These are phyloP conservation scores for Rhizophagus sp. DNA, from an alignment of 192 early-diverging fungal genomes.

Conservation along the genomic window DNA sequence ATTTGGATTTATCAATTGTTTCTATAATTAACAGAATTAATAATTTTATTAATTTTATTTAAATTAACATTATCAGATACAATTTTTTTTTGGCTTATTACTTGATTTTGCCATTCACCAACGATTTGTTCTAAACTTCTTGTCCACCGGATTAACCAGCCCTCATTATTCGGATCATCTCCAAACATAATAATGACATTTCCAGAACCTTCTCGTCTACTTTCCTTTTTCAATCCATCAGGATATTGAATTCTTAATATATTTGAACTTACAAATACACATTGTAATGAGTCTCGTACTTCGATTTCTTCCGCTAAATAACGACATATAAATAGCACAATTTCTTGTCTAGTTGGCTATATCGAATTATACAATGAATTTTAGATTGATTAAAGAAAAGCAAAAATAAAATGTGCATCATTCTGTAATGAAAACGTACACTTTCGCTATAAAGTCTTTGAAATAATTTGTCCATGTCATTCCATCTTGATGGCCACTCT, in stretches of 20 bases:
- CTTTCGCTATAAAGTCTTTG: conserved; percentile 45
- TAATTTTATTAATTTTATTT: background rate
- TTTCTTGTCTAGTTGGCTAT: conserved; percentile 53
- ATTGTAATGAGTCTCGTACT: conserved; percentile 54
- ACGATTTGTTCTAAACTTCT: conserved; percentile 10
- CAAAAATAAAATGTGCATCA: background rate
- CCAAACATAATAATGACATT: conserved; percentile 51
- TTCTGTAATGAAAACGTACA: conserved; percentile 26
- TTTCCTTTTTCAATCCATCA: conserved; percentile 41
- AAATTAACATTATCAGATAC: too few species aligned
- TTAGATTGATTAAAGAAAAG: background rate
- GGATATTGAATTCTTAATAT: conserved; percentile 48
- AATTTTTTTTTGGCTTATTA: background rate
- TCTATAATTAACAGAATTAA: background rate
- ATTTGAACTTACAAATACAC: conserved; percentile 50
- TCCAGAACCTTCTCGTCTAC: conserved; percentile 17
- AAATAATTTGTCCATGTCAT: conserved; percentile 54
- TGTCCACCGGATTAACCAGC: conserved; percentile 48
- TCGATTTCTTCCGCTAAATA: conserved; percentile 63
- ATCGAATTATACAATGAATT: conserved; percentile 1
- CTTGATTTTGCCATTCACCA: background rate
- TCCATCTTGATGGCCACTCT: conserved; percentile 62
- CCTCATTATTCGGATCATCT: conserved; percentile 50
- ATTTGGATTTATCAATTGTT: background rate
- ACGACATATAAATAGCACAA: conserved; percentile 53